Evolutionary conservation across 768 basidiomycete genomes (phyloP).

Genomic region (Melanogaster broomeanus): DNA sequence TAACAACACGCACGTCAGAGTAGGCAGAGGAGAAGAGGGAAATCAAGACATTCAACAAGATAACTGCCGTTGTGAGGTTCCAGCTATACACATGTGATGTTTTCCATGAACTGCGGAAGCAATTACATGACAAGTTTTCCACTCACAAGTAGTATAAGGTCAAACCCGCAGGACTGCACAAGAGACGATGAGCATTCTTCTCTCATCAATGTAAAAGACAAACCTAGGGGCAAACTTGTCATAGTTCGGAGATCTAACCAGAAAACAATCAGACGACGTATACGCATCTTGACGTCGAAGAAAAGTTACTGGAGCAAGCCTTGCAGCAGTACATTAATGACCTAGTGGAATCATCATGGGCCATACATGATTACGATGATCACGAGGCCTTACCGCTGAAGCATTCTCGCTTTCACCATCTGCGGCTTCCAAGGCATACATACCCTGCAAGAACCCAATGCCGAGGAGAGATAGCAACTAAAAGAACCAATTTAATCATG

Average conservation of each 20-base stretch:
- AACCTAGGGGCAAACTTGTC: slow-evolving; percentile 54
- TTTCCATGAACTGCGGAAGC: not conserved
- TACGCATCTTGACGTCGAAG: not conserved
- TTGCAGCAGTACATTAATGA: slow-evolving; percentile 75
- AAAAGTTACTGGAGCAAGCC: slow-evolving; percentile 68
- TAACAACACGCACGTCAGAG: slow-evolving; percentile 61
- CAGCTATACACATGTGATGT: slow-evolving; percentile 46
- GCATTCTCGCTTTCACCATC: slow-evolving; percentile 71
- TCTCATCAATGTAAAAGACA: not conserved
- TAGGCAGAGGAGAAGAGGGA: slow-evolving; percentile 96
- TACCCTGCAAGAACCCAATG: slow-evolving; percentile 81
- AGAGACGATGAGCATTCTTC: not conserved
- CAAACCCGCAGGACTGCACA: slow-evolving; percentile 54
- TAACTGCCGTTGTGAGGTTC: slow-evolving; percentile 80
- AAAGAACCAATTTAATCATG: not conserved
- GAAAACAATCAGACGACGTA: not conserved
- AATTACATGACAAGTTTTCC: not conserved
- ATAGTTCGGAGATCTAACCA: slow-evolving; percentile 65
- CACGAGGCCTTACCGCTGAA: slow-evolving; percentile 40
- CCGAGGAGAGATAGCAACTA: slow-evolving; percentile 82
- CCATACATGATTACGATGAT: not conserved
- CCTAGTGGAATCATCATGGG: slow-evolving; percentile 35
- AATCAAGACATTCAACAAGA: slow-evolving; percentile 91
- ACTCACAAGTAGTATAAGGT: slow-evolving; percentile 79
- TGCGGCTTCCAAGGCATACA: slow-evolving; percentile 89